These are phyloP conservation scores for Trametes sanguinea DNA, from an alignment of 768 basidiomycete genomes.

Conservation along the genomic window DNA sequence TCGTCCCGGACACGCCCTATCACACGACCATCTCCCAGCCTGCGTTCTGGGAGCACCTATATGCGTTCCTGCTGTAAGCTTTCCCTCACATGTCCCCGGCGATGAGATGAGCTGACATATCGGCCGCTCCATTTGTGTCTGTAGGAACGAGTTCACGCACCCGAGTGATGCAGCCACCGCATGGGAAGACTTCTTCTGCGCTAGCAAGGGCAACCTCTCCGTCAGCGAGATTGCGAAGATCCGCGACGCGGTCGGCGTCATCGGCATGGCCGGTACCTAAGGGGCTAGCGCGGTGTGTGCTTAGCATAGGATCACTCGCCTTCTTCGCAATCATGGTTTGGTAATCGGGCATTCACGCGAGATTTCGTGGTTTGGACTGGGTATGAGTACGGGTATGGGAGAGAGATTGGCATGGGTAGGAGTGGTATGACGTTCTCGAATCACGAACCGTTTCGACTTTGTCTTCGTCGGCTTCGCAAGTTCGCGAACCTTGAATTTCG, in stretches of 20 bases:
- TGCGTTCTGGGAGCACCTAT: conserved; percentile 75
- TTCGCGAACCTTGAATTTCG: no score
- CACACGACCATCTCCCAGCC: conserved; percentile 73
- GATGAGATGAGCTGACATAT: no score
- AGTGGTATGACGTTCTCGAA: no score
- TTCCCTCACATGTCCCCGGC: no score
- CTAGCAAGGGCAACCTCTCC: conserved; percentile 77
- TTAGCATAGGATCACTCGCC: not conserved
- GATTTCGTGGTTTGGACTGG: no score
- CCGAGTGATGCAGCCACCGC: conserved; percentile 66
- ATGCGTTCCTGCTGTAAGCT: conserved; percentile 62
- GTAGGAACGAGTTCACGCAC: conserved; percentile 62
- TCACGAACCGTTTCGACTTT: no score
- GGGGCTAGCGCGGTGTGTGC: not conserved
- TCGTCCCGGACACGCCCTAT: conserved; percentile 47
- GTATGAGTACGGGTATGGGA: no score
- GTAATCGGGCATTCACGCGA: no score
- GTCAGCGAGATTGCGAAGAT: conserved; percentile 91
- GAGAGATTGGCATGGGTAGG: no score
- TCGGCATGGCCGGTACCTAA: conserved; percentile 85
- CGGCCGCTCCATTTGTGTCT: not conserved
- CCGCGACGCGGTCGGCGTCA: conserved; percentile 82
- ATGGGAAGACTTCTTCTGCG: conserved; percentile 86
- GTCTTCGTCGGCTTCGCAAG: no score
- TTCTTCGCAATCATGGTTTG: not conserved